Percentiles rank a stretch among this genome's conserved stretches.
Conservation (phyloP, 1,284 basidiomycete genomes). For the Ganoderma resinaceum region DNA sequence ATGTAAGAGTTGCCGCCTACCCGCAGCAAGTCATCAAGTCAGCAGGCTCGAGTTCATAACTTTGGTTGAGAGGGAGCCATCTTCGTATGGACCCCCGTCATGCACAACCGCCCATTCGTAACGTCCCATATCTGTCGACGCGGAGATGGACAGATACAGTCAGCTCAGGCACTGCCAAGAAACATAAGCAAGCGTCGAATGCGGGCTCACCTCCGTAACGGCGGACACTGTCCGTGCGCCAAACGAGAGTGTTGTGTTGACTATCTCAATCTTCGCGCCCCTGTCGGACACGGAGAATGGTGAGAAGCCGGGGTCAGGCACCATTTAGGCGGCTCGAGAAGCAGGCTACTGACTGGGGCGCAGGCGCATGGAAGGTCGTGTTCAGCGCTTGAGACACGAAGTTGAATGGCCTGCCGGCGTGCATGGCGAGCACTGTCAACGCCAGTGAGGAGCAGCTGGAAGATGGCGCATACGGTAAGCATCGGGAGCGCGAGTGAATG, state of each 20-base stretch:
- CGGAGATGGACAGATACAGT: slow-evolving; percentile 8
- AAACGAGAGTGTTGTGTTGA: slow-evolving; percentile 24
- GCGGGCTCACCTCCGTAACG: slow-evolving; percentile 23
- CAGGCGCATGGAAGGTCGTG: slow-evolving; percentile 27
- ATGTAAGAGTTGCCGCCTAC: not conserved
- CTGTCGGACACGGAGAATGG: slow-evolving; percentile 12
- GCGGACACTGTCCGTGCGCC: slow-evolving; percentile 25
- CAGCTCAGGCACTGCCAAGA: not conserved
- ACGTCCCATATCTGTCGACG: slow-evolving; percentile 45
- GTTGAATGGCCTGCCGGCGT: not conserved
- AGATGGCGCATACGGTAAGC: not conserved
- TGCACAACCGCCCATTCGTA: slow-evolving; percentile 42
- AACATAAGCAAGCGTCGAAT: not conserved
- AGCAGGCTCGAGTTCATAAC: slow-evolving; percentile 3
- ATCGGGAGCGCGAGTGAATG: not conserved
- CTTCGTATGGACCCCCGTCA: slow-evolving; percentile 46
- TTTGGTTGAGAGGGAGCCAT: slow-evolving; percentile 42
- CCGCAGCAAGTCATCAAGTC: not conserved
- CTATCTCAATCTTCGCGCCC: slow-evolving; percentile 24
- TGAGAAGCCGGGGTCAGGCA: not conserved
- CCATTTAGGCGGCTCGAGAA: not conserved
- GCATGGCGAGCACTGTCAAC: slow-evolving; percentile 12
- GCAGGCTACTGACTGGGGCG: slow-evolving; percentile 15
- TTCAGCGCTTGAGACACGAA: slow-evolving; percentile 23
- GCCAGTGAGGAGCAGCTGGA: slow-evolving; percentile 21